A percentile compares a stretch with the other conserved stretches of the same genome.
Conservation (phyloP, 371 early-diverging fungal genomes). For the Syncephalis plumigaleata region DNA sequence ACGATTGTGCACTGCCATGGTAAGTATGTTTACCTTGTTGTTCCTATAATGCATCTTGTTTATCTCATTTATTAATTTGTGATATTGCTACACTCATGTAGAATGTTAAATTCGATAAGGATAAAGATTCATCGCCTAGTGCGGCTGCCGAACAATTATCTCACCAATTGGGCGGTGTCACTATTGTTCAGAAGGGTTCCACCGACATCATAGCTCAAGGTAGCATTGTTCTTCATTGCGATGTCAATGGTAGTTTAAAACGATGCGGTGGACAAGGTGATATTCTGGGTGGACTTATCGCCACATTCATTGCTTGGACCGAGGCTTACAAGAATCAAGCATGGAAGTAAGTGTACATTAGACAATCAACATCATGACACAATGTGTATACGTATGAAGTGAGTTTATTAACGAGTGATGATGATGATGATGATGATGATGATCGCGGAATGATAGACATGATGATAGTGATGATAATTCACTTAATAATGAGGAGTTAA, state of each 20-base stretch:
- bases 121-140: conserved; percentile 13
- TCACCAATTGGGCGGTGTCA: conserved; percentile 39
- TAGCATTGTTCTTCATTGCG: conserved; percentile 32
- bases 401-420: no score
- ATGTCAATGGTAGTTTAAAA: conserved; percentile 46
- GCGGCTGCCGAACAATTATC: conserved; percentile 23
- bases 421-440: no score
- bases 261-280: conserved; percentile 99
- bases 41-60: not conserved
- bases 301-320: conserved; percentile 81
- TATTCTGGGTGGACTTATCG: conserved; percentile 76
- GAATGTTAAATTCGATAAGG: conserved; percentile 18
- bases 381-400: no score
- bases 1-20: conserved; percentile 56
- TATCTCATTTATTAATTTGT: conserved; percentile 1
- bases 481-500: conserved; percentile 22
- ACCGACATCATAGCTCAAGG: conserved; percentile 69
- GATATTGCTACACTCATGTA: conserved; percentile 6
- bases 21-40: no score
- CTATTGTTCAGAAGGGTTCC: conserved; percentile 73
- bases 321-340: conserved; percentile 32
- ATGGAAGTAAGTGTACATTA: conserved; percentile 27
- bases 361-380: not conserved
- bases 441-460: conserved; percentile 1
- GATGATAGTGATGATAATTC: conserved; percentile 16